Base-by-base conservation (phyloP, 805 yeast genomes). In the Kodamaea kakaduensis region DNA sequence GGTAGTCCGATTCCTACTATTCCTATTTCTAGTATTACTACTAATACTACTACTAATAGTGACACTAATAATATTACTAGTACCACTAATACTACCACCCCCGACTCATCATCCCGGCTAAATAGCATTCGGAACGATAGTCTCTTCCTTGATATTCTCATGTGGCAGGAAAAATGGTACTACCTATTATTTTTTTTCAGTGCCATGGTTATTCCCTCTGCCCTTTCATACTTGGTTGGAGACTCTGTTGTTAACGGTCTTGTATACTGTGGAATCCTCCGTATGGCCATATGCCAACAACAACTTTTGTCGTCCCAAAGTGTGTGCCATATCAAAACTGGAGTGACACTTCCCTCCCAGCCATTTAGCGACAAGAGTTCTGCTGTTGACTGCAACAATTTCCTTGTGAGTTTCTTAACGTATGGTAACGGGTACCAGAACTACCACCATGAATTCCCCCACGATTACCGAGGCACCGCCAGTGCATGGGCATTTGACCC, bases 401-500 rank as follows among this genome's bases (percentile, higher is more conserved):
- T 79, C 12, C 56, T 76, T 31, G 72, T 79, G 17, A 78, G 79
- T 15, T 52, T 77, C 10, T 67, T 85, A 10, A 82, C 96, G 0
- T 78, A 83, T 52, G 97, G 97, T 9, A 96, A 89, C 61, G 90
- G 95, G 4, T 78, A 78, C 60, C 94, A 87, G 59, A 89, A 88
- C 62, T 90, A 84, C 65, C 97, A 89, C 64, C 96, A 90, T 64
- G 96, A 87, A 62, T 89, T 89, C 59, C 95, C 96, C 5, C 79
- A 83, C 44, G 97, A 89, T 60, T 88, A 82, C 62, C 71, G 96
- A 42, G 79, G 79, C 46, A 85, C 88, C 5, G 64, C 75, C 37
- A 74, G 77, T 43, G 71, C 80, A 74, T 79, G 78, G 59, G 81
- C 82, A 31, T 82, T 77, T 58, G 97, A 89, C 58, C 96, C 97